Percentiles rank a stretch among this genome's conserved stretches.
Evolutionary conservation across 306 rosid genomes (phyloP).

Genomic region (Pterocarpus santalinus): DNA sequence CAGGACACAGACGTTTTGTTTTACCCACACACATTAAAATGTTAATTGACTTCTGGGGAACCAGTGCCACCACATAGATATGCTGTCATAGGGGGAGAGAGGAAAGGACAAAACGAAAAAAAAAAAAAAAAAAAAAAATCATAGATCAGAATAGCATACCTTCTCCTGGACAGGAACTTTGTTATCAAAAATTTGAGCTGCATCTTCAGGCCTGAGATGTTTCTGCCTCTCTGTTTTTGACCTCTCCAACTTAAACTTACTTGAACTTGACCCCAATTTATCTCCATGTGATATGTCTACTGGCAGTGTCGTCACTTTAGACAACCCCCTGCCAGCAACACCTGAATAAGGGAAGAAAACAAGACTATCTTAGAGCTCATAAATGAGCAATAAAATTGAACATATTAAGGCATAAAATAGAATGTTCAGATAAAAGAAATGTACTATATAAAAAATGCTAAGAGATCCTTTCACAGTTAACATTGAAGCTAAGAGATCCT

Average conservation of each 20-base stretch:
- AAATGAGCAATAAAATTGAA: constrained; percentile 35
- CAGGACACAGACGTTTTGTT: background rate
- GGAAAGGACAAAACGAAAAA: background rate
- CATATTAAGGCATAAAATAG: constrained; percentile 32
- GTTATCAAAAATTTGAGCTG: constrained; percentile 77
- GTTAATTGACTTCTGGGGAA: constrained; percentile 13
- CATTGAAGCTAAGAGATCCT: background rate
- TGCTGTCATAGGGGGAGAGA: constrained; percentile 5
- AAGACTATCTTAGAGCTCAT: background rate
- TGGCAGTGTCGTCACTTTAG: constrained; percentile 61
- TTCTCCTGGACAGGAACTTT: constrained; percentile 69
- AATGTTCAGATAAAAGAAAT: constrained; percentile 4
- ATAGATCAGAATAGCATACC: constrained; percentile 56
- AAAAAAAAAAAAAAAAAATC: background rate
- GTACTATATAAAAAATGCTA: constrained; percentile 29
- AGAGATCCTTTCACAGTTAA: constrained; percentile 18
- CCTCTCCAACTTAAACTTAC: constrained; percentile 70
- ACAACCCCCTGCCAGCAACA: constrained; percentile 54
- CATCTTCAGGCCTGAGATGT: constrained; percentile 71
- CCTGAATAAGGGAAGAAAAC: constrained; percentile 54
- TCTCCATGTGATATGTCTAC: constrained; percentile 57
- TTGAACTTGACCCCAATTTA: constrained; percentile 51
- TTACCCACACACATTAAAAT: constrained; percentile 19
- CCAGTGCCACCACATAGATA: constrained; percentile 20
- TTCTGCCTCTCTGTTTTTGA: constrained; percentile 77